phyloP scores from a whole-genome alignment of 495 filamentous ascomycete species.

The Jackrogersella multiformis region DNA sequence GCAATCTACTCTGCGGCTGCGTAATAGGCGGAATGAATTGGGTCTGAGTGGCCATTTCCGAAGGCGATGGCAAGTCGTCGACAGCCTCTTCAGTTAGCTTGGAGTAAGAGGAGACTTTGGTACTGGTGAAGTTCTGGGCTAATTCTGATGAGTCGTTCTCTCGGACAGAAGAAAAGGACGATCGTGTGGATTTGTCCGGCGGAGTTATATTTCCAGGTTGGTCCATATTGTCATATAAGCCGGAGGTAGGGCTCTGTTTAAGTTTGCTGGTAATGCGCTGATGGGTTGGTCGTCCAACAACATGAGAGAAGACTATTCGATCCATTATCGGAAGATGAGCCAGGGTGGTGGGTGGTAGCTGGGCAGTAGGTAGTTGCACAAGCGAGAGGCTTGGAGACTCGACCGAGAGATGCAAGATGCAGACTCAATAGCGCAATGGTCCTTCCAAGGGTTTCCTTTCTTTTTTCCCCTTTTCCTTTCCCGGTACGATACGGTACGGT shows the following conservation, averaged over 20 bases:
- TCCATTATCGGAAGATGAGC: slow-evolving; percentile 41
- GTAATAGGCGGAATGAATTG: slow-evolving; percentile 59
- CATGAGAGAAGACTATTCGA: slow-evolving; percentile 34
- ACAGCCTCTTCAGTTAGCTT: slow-evolving; percentile 54
- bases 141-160: slow-evolving; percentile 62
- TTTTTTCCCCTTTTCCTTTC: too few relatives aligned
- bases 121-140: slow-evolving; percentile 76
- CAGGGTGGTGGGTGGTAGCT: slow-evolving; percentile 28
- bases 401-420: slow-evolving; percentile 43
- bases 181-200: slow-evolving; percentile 56
- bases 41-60: slow-evolving; percentile 58
- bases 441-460: too few relatives aligned
- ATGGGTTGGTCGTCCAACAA: slow-evolving; percentile 30
- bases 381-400: too few relatives aligned
- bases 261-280: slow-evolving; percentile 29
- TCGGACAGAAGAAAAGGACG: slow-evolving; percentile 66
- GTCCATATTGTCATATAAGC: slow-evolving; percentile 35
- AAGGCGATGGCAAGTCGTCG: slow-evolving; percentile 48
- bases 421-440: slow-evolving; percentile 45
- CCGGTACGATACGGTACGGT: slow-evolving; percentile 13
- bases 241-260: slow-evolving; percentile 35
- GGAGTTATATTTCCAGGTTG: slow-evolving; percentile 30
- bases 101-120: slow-evolving; percentile 68
- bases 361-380: slow-evolving; percentile 14
- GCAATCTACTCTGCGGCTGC: slow-evolving; percentile 56